These are phyloP conservation scores for Cutaneotrichosporon dermatis DNA, from an alignment of 1,284 basidiomycete genomes.

Conservation along the genomic window DNA sequence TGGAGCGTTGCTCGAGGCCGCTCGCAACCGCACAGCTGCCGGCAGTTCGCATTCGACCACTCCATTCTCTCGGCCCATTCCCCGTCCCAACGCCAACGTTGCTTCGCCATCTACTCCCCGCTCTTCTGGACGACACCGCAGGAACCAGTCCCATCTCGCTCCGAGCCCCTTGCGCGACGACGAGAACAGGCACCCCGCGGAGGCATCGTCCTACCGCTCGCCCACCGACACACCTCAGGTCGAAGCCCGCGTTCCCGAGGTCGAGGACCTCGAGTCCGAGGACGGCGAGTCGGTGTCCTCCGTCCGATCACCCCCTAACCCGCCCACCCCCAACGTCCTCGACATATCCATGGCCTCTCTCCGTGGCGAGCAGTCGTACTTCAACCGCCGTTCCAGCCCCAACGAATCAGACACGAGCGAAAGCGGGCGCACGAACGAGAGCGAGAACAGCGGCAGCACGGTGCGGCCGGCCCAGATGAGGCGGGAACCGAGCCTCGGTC, in stretches of 20 bases:
- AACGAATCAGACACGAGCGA: background rate
- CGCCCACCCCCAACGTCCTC: slow-evolving; percentile 55
- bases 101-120: slow-evolving; percentile 8
- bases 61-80: background rate
- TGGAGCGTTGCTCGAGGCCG: slow-evolving; percentile 38
- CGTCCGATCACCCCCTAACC: slow-evolving; percentile 46
- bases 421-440: background rate
- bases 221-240: slow-evolving; percentile 44
- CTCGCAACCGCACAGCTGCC: slow-evolving; percentile 27
- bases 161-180: slow-evolving; percentile 37
- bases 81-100: background rate
- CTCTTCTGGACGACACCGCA: slow-evolving; percentile 29
- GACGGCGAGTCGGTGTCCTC: slow-evolving; percentile 16
- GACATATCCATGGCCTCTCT: slow-evolving; percentile 54
- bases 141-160: slow-evolving; percentile 19
- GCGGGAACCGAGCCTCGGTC: slow-evolving; percentile 16
- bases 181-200: slow-evolving; percentile 1
- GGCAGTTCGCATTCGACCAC: background rate
- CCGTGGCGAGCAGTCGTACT: slow-evolving; percentile 33
- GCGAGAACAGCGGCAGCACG: slow-evolving; percentile 3
- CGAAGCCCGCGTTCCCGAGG: slow-evolving; percentile 32
- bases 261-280: slow-evolving; percentile 27
- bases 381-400: slow-evolving; percentile 23
- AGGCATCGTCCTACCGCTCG: slow-evolving; percentile 34
- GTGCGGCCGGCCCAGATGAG: background rate